A percentile compares a stretch with the other conserved stretches of the same genome.
phyloP scores from a whole-genome alignment of 2,329 filamentous ascomycete genomes.

The Aspergillus costaricaensis region DNA sequence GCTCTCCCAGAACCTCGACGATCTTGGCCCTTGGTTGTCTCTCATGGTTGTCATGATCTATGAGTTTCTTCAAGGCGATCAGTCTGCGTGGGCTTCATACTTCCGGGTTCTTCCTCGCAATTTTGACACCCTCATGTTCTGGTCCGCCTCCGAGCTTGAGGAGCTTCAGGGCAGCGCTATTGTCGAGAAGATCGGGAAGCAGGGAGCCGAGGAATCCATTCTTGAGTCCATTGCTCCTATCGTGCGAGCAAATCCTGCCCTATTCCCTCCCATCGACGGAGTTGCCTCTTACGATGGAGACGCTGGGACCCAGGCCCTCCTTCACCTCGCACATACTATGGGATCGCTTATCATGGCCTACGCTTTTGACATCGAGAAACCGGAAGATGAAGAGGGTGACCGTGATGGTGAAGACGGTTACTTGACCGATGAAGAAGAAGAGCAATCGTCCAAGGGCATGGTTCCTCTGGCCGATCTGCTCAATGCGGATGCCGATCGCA shows the following conservation, averaged over 20 bases:
- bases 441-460: constrained; percentile 75
- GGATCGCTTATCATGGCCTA: constrained; percentile 91
- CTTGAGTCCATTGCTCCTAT: constrained; percentile 57
- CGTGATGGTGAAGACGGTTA: constrained; percentile 49
- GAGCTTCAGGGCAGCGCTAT: constrained; percentile 77
- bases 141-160: constrained; percentile 68
- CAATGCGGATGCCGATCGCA: constrained; percentile 79
- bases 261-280: constrained; percentile 44
- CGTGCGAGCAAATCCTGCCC: constrained; percentile 41
- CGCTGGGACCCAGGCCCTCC: constrained; percentile 49
- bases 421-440: constrained; percentile 65
- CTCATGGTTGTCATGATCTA: constrained; percentile 80
- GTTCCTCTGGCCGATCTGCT: constrained; percentile 87
- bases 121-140: constrained; percentile 92
- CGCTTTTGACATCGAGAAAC: constrained; percentile 75
- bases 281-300: constrained; percentile 46
- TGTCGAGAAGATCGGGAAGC: constrained; percentile 73
- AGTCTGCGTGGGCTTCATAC: constrained; percentile 75
- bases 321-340: constrained; percentile 72
- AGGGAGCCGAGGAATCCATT: constrained; percentile 71
- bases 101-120: constrained; percentile 69
- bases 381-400: constrained; percentile 60
- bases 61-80: constrained; percentile 62
- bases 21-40: constrained; percentile 55
- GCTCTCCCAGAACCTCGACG: constrained; percentile 57